Evolutionary conservation across 441 rosid genomes (phyloP), one percentile per base, ranked within the genome.

Genomic region (Eruca vesicaria): DNA sequence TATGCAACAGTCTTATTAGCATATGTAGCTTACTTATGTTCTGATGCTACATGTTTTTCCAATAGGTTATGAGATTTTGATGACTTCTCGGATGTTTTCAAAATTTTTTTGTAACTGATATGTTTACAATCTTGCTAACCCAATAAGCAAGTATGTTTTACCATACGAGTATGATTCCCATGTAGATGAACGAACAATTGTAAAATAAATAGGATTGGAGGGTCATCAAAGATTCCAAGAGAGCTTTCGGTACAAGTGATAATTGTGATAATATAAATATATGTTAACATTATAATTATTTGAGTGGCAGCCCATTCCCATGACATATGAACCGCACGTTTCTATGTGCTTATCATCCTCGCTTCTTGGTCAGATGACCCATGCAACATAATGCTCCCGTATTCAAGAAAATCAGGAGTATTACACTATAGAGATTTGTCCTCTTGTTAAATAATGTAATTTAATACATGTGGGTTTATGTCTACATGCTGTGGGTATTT

Each of bases 341-440:
- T 67, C 28, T 8, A 10, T 59, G 50, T 74, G 23, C 41, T 41
- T 56, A 3, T 12, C 64, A 19, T 20, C 52, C 35, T 32, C 61
- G 15, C 60, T 50, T 26, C 21, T 67, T 68, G 41, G 73, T 74
- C 16, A 33, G 61, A 75, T 75, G 68, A 18, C 68, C 73, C 78
- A 74, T 68, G 43, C 78, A 74, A 45, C 66, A 58, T 74, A 20
- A 43, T 72, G 62, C 7, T 48, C 31, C 38, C 23, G 9, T 45
- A 1, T 55, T 53, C 28, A 43, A 5, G 8, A 43, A 41, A 41
- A 41, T 12, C 48, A 41, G 7, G 16, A n/a, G 53, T 15, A n/a
- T 52, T 9, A 38, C 20, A 38, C 12, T 18, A 23, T 57, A 16
- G 3, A 18, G 23, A 1, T 19, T 19, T 19, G 14, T 52, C 9